Evolutionary conservation across 1,284 basidiomycete genomes (phyloP), one percentile per base, ranked within the genome.

Genomic region (Ustilago cynodontis): DNA sequence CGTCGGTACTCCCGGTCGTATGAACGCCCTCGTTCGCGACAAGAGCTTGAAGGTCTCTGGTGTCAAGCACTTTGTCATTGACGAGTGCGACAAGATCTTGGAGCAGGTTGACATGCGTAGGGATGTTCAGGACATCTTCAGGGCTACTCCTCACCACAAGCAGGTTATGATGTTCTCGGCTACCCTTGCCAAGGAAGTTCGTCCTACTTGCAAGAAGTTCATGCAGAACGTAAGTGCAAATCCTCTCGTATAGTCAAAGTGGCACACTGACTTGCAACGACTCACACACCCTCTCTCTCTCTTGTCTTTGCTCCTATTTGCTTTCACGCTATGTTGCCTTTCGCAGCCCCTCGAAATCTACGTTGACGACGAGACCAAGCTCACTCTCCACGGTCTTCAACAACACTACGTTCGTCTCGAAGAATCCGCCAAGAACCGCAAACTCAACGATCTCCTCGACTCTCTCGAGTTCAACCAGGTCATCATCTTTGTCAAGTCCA

Each of bases 91-190:
- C 91, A 99, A 99, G 91, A 98, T 99, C 94, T 92, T 99, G 87
- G 97, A 99, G 91, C 93, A 95, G 91, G 94, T 99, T 89, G 96
- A 99, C 92, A 99, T 99, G 97, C 96, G 97, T 87, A 94, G 97
- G 83, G 97, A 99, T 87, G 96, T 99, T 73, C 97, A 99, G 91
- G 97, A 99, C 89, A 98, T 99, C 85, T 99, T 99, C 91, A 93
- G 95, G 82, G 91, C 94, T 18, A 99, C 97, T n/a, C 97, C 97
- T 65, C 96, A 98, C 88, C 95, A 98, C 91, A 99, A 99, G 90
- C 97, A 99, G 90, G 97, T 99, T 78, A 99, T 99, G 97, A 99
- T 99, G 97, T 99, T 99, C 90, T 96, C 94, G 82, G 97, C 97
- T 52, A 99, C 97, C 0, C 89, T 99, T 71, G 91, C 94, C 65